Base-by-base conservation (phyloP, 2,329 filamentous ascomycete species). In the Fulvia fulva region DNA sequence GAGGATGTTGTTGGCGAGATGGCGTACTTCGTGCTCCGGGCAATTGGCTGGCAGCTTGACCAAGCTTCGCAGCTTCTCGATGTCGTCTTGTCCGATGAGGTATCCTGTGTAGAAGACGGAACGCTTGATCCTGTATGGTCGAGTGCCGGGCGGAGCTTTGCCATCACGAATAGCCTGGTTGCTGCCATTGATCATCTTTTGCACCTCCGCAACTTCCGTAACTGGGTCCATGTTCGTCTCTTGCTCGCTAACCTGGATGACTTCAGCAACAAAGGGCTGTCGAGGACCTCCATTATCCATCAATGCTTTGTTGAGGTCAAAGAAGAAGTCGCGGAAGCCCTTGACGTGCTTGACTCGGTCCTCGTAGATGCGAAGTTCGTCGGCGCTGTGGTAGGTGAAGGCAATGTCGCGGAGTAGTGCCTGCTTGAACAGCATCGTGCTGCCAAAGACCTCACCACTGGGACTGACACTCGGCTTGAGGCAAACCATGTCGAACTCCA, bases 401-500 rank as follows among this genome's bases (percentile, higher is more conserved):
- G 97, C 84, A 55, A 97, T 77, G 23, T 88, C 83, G 62, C 85
- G 82, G 26, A 99, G 83, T 67, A 97, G 90, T 41, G 85, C 80
- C 71, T 96, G 89, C 78, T 99, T 99, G 81, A 96, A 99, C 25
- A 84, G 78, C 87, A 97, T 94, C 2, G 94, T 99, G 68, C 81
- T 90, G 53, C 78, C 73, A 71, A 97, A 95, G 21, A 81, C 83
- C 74, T 96, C 86, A 65, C 88, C 89, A 58, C 84, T 85, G 1
- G 93, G 94, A 5, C 91, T 89, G 60, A 88, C 87, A 58, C 85
- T 82, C 1, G 94, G 94, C 76, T 97, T 97, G 59, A 99, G 80
- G 51, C 88, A 87, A 51, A 96, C 79, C 78, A 97, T 85, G 74
- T 97, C 90, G 71, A 97, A 97, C 1, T 91, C 83, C 19, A 99